Percentiles rank a stretch among this genome's conserved stretches.
phyloP scores from a whole-genome alignment of 352 stramenopile genomes.

The Globisporangium cylindrosporum region DNA sequence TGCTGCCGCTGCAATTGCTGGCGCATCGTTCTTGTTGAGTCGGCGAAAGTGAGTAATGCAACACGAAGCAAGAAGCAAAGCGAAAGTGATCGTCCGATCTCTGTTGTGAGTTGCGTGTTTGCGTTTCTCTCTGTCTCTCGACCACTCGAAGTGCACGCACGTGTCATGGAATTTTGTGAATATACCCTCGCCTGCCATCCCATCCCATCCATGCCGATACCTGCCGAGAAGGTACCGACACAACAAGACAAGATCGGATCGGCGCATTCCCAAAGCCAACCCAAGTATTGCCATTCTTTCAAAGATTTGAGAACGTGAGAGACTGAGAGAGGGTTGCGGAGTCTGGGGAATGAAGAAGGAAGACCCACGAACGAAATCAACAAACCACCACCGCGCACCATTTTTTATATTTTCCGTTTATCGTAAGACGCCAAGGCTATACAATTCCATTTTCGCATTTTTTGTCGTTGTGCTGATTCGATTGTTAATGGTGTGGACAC shows the following conservation, averaged over 20 bases:
- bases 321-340: not conserved
- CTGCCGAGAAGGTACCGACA: not conserved
- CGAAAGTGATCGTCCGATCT: not conserved
- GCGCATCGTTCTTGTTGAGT: conserved; percentile 77
- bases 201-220: not conserved
- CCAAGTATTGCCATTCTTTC: not conserved
- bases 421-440: not conserved
- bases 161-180: not conserved
- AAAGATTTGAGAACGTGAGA: not conserved
- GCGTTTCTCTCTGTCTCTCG: conserved; percentile 5
- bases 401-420: not conserved
- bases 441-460: not conserved
- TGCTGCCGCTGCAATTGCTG: conserved; percentile 69
- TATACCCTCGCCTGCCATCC: not conserved
- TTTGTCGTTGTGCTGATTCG: not conserved
- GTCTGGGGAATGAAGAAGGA: not conserved
- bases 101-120: conserved; percentile 6
- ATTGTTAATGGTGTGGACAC: not conserved
- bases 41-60: conserved; percentile 42
- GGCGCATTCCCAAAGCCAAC: not conserved
- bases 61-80: conserved; percentile 2
- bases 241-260: not conserved
- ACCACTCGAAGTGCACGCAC: not conserved
- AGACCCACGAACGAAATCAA: not conserved
- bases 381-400: not conserved